A percentile compares a stretch with the other conserved stretches of the same genome.
phyloP scores from a whole-genome alignment of 2,329 filamentous ascomycete species.

The Venturia aucupariae region DNA sequence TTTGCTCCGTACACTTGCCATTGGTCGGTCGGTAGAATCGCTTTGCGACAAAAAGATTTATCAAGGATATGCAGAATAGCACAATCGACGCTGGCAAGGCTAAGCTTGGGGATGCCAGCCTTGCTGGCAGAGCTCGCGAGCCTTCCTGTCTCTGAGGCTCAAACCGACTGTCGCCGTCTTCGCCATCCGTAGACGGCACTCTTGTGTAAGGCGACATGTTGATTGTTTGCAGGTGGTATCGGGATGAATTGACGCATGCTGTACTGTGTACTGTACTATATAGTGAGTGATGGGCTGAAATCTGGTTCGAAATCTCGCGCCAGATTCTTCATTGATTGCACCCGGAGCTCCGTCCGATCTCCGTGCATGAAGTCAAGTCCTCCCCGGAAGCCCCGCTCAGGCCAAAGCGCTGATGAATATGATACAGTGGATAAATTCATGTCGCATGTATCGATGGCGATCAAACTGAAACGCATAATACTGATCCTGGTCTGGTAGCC shows the following conservation, averaged over 20 bases:
- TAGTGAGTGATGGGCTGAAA: too few species aligned
- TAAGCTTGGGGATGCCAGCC: background rate
- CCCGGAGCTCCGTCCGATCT: too few species aligned
- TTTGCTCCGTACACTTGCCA: background rate
- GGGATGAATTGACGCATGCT: too few species aligned
- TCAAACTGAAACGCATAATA: background rate
- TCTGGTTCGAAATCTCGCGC: too few species aligned
- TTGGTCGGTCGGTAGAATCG: background rate
- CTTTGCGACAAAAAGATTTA: constrained; percentile 5
- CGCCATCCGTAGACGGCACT: background rate
- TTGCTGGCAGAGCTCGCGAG: background rate
- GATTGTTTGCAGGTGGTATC: too few species aligned
- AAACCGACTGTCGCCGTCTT: background rate
- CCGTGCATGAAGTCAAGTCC: too few species aligned
- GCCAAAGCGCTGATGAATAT: background rate
- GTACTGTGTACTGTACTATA: too few species aligned
- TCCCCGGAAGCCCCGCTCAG: too few species aligned
- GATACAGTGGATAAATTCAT: too few species aligned
- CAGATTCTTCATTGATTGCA: background rate
- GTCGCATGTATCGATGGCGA: background rate
- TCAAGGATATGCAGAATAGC: background rate
- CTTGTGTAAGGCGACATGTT: background rate
- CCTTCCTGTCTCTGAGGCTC: background rate
- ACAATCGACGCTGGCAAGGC: background rate
- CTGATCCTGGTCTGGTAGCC: background rate